These are phyloP conservation scores for Pseudogymnoascus sp. DNA, from an alignment of 2,329 filamentous ascomycete species.

Conservation along the genomic window DNA sequence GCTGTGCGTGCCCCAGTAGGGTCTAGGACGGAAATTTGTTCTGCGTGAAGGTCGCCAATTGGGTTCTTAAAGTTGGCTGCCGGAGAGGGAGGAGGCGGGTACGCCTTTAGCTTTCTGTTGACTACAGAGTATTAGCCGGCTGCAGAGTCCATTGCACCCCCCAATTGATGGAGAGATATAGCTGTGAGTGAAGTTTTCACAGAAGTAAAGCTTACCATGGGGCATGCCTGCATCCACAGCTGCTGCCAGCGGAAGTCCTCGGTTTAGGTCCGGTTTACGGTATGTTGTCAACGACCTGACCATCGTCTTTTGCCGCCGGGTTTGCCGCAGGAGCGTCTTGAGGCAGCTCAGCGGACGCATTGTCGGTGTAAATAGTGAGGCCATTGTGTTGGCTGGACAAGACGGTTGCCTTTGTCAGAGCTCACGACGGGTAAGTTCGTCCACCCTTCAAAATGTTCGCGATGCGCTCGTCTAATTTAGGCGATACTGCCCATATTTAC, in stretches of 20 bases:
- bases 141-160: background rate
- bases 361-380: constrained; percentile 26
- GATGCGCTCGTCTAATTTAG: background rate
- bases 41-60: constrained; percentile 54
- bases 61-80: constrained; percentile 54
- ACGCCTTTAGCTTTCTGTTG: constrained; percentile 41
- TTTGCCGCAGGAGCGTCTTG: constrained; percentile 53
- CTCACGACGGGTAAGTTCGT: background rate
- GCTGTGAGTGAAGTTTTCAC: background rate
- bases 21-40: constrained; percentile 70
- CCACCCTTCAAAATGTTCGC: constrained; percentile 6
- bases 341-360: constrained; percentile 63
- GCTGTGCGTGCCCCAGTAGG: constrained; percentile 72
- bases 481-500: background rate
- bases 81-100: constrained; percentile 47
- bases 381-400: constrained; percentile 18
- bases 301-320: constrained; percentile 40
- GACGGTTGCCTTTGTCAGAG: constrained; percentile 5
- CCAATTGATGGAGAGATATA: background rate
- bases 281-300: constrained; percentile 42
- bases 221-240: constrained; percentile 1
- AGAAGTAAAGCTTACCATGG: background rate
- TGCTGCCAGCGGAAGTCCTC: constrained; percentile 1
- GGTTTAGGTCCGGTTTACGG: constrained; percentile 20
- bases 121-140: constrained; percentile 15